Conservation (phyloP, 73 alveolate genomes). For the Symbiodinium natans region DNA sequence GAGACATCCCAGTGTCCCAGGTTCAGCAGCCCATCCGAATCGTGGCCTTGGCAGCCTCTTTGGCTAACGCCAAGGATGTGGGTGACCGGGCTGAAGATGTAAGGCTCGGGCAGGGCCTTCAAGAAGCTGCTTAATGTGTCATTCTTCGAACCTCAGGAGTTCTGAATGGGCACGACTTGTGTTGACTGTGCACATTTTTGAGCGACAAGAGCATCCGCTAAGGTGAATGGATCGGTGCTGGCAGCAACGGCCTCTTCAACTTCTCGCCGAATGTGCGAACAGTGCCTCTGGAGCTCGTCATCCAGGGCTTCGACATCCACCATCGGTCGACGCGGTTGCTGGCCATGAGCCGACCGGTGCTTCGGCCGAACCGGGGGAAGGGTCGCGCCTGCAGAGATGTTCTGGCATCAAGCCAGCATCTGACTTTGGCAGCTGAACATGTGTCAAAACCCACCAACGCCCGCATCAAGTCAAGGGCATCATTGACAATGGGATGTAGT, state of each 20-base stretch:
- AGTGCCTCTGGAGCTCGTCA: constrained; percentile 96
- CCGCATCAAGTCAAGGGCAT: no score
- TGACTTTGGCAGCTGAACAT: no score
- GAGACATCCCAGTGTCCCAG: constrained; percentile 40
- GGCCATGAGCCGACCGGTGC: constrained; percentile 96
- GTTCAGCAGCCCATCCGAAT: constrained; percentile 96
- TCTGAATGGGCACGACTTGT: no score
- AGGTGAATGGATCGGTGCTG: constrained; percentile 94
- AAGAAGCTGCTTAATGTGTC: no score
- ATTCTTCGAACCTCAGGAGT: no score
- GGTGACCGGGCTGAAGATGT: constrained; percentile 97
- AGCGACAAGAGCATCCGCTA: no score
- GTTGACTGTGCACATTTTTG: no score
- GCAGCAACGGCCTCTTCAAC: constrained; percentile 95
- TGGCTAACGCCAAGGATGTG: constrained; percentile 97
- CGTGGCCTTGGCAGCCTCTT: constrained; percentile 97
- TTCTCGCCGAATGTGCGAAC: constrained; percentile 97
- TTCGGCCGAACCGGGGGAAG: background rate
- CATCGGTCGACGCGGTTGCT: constrained; percentile 96
- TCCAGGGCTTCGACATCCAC: constrained; percentile 95
- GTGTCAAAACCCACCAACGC: no score
- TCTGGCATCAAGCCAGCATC: no score
- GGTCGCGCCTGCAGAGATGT: background rate
- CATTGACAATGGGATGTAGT: no score
- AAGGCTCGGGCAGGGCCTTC: no score